Base-by-base conservation (phyloP, 139 green algal genomes). In the Chlamydomonas schloesseri region DNA sequence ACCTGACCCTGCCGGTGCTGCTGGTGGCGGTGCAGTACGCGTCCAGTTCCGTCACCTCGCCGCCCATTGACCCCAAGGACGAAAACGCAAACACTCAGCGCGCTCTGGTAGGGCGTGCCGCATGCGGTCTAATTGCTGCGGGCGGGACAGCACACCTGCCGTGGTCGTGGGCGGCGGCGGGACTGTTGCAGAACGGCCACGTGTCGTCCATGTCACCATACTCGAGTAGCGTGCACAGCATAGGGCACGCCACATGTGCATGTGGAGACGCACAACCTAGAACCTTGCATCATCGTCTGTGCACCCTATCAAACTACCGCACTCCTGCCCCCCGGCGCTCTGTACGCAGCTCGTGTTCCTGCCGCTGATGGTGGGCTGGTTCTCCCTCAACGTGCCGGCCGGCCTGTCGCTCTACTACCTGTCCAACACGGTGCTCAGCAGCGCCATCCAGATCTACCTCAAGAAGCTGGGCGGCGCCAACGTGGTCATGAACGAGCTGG, bases 321-420 rank as follows among this genome's bases (percentile, higher is more conserved):
- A n/a, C n/a, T n/a, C 42, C 42, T 50, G 42, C 8, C 42, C 42
- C 6, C 42, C 42, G 5, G 42, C 8, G 42, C 42, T 50, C 42
- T 50, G 6, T 50, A 8, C 42, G 65, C 81, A 81, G 58, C 65
- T 85, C 68, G 89, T 82, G 28, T 68, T 96, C 33, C 89, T 98
- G 87, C 97, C 97, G 24, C 90, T 98, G 62, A 97, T 98, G 94
- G 82, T 98, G 20, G 96, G 95, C 76, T 99, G 91, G 89, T 98
- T 99, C 88, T 82, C 95, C 18, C 92, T 99, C 47, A 97, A 97
- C 85, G 92, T 99, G 57, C 97, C 97, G 18, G 91, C 88, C 26
- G 96, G 96, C 24, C 93, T 99, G 50, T 91, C 92, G 50, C 91
- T 99, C 37, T 99, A 99, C 92, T 99, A 98, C 92, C 94, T 98